Conservation (phyloP, 2,329 filamentous ascomycete genomes). For the Aspergillus costaricaensis region DNA sequence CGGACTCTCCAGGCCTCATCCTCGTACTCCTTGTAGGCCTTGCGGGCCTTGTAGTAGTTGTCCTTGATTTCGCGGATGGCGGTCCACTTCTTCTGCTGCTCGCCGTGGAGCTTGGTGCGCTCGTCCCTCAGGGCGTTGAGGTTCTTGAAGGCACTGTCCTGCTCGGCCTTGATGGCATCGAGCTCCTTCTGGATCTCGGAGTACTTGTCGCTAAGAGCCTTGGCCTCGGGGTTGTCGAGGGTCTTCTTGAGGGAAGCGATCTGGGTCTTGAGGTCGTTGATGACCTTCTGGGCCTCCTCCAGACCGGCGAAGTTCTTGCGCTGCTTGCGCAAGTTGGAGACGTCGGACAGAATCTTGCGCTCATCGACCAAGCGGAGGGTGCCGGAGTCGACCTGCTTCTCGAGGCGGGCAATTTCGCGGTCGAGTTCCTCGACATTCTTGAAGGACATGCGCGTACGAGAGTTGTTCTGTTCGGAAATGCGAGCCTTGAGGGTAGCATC, state of each 20-base stretch:
- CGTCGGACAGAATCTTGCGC: conserved; percentile 86
- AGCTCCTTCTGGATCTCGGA: conserved; percentile 82
- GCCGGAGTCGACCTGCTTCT: conserved; percentile 83
- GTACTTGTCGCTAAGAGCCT: conserved; percentile 85
- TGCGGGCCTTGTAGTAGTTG: conserved; percentile 77
- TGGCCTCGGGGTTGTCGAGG: conserved; percentile 87
- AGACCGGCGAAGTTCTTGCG: conserved; percentile 89
- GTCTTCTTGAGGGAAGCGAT: conserved; percentile 86
- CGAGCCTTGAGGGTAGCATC: conserved; percentile 86
- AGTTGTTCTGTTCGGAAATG: conserved; percentile 82
- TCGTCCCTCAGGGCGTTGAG: conserved; percentile 82
- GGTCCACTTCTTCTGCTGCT: conserved; percentile 83
- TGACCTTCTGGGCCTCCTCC: conserved; percentile 82
- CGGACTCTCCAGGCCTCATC: conserved; percentile 75
- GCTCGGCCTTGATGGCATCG: conserved; percentile 85
- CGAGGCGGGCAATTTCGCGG: conserved; percentile 74
- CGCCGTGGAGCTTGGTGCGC: conserved; percentile 75
- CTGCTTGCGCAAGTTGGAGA: conserved; percentile 79
- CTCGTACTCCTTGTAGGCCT: conserved; percentile 81
- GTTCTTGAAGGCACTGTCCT: conserved; percentile 88
- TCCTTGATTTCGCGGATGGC: conserved; percentile 88
- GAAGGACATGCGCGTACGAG: conserved; percentile 77
- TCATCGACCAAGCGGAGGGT: conserved; percentile 96
- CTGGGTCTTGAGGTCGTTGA: conserved; percentile 82
- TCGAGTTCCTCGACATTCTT: conserved; percentile 89